phyloP scores from a whole-genome alignment of 2,329 filamentous ascomycete species.

The Fusarium penzigii region DNA sequence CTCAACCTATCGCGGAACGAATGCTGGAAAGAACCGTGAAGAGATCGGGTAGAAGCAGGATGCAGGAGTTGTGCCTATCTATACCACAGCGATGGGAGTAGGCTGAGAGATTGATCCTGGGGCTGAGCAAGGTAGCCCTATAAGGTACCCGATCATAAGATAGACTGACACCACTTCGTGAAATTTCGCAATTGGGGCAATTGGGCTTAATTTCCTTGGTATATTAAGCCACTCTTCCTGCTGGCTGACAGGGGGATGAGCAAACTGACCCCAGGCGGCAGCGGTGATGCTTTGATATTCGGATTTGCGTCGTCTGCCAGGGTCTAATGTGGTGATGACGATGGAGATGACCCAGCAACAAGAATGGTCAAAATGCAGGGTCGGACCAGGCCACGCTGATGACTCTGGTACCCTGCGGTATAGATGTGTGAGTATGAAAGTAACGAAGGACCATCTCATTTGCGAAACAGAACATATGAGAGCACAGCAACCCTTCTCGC shows the following conservation, averaged over 20 bases:
- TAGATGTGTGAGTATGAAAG: neutral
- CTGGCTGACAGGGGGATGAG: slow-evolving; percentile 9
- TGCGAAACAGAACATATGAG: neutral
- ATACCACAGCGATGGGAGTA: slow-evolving; percentile 9
- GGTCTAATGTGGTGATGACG: slow-evolving; percentile 8
- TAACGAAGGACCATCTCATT: neutral
- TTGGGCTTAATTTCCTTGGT: slow-evolving; percentile 14
- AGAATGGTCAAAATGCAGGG: slow-evolving; percentile 16
- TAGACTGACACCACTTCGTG: slow-evolving; percentile 9
- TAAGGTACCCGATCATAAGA: slow-evolving; percentile 10
- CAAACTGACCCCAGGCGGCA: slow-evolving; percentile 4
- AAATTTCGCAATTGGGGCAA: slow-evolving; percentile 9
- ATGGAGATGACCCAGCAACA: slow-evolving; percentile 9
- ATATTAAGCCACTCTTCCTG: slow-evolving; percentile 17
- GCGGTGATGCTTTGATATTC: slow-evolving; percentile 7
- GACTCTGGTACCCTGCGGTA: neutral
- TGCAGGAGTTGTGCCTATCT: slow-evolving; percentile 14
- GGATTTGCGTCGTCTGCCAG: slow-evolving; percentile 12
- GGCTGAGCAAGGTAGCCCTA: slow-evolving; percentile 28
- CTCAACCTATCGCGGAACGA: slow-evolving; percentile 4
- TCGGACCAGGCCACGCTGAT: slow-evolving; percentile 3
- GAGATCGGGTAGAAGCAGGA: neutral
- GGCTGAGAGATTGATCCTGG: slow-evolving; percentile 15
- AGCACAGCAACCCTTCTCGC: neutral
- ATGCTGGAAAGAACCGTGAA: slow-evolving; percentile 9